phyloP scores from a whole-genome alignment of 1,284 basidiomycete genomes.

The Rhodotorula sp. region DNA sequence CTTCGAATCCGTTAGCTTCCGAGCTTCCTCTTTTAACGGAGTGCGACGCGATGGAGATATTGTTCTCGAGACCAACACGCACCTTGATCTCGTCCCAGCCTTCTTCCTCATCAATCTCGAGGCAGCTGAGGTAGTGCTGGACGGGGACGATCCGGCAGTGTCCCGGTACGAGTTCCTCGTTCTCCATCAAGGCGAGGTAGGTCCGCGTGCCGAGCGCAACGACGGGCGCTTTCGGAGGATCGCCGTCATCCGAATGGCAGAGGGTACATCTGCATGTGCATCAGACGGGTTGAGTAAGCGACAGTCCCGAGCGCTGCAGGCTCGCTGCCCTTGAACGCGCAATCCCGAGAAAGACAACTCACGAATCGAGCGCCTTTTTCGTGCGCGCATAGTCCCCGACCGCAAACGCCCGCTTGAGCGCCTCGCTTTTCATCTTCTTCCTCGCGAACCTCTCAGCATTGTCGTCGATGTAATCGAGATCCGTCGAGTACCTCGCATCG shows the following conservation, averaged over 20 bases:
- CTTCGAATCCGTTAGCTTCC: no score
- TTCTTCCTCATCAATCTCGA: conserved; percentile 95
- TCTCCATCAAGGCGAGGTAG: conserved; percentile 82
- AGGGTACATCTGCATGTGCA: conserved; percentile 63
- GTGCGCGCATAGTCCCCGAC: conserved; percentile 95
- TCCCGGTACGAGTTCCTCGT: conserved; percentile 80
- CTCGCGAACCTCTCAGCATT: conserved; percentile 88
- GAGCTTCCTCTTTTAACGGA: not conserved
- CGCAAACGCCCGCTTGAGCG: conserved; percentile 94
- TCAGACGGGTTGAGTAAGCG: no score
- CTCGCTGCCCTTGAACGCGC: no score
- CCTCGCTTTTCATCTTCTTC: conserved; percentile 91
- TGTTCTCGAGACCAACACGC: conserved; percentile 48
- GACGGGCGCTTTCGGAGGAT: conserved; percentile 66
- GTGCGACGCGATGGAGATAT: not conserved
- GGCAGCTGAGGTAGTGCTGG: conserved; percentile 83
- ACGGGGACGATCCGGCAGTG: conserved; percentile 96
- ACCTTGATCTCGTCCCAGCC: conserved; percentile 90
- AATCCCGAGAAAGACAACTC: not conserved
- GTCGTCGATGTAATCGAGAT: conserved; percentile 93
- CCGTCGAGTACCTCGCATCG: conserved; percentile 82
- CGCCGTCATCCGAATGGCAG: conserved; percentile 85
- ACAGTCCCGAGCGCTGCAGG: not conserved
- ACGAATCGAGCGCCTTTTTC: conserved; percentile 75
- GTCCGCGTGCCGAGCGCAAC: conserved; percentile 85